Conservation (phyloP, 192 early-diverging fungal species). For the Geosiphon pyriformis region DNA sequence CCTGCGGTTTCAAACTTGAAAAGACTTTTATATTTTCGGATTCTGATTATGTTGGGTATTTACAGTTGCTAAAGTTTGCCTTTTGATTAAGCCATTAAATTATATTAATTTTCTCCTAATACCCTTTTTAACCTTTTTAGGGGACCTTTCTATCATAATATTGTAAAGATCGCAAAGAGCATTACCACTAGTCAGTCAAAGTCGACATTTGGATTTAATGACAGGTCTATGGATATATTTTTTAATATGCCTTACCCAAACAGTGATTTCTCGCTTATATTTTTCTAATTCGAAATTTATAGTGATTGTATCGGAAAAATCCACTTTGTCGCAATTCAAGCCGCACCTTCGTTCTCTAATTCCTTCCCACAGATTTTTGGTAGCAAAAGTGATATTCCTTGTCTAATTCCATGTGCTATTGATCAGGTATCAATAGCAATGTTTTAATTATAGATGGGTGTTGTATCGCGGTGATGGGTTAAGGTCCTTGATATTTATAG, state of each 20-base stretch:
- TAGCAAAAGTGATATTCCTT: conserved; percentile 80
- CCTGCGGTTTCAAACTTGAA: conserved; percentile 89
- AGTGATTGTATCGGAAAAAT: conserved; percentile 85
- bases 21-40: conserved; percentile 98
- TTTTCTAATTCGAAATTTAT: too few species aligned
- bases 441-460: too few species aligned
- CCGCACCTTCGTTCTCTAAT: conserved; percentile 92
- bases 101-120: too few species aligned
- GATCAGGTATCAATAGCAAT: conserved; percentile 72
- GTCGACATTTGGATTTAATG: conserved; percentile 88
- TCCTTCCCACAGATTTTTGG: conserved; percentile 97
- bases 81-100: too few species aligned
- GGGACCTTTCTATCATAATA: conserved; percentile 91
- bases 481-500: too few species aligned
- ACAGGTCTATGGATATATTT: conserved; percentile 41
- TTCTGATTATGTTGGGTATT: conserved; percentile 81
- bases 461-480: too few species aligned
- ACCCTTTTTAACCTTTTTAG: conserved; percentile 38
- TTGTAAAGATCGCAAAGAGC: conserved; percentile 78
- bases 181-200: conserved; percentile 81
- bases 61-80: too few species aligned
- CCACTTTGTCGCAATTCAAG: conserved; percentile 93
- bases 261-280: too few species aligned
- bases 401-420: conserved; percentile 96
- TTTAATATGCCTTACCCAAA: too few species aligned